Percentiles rank a stretch among this genome's conserved stretches.
Conservation (phyloP, 495 filamentous ascomycete species). For the Glonium stellatum region DNA sequence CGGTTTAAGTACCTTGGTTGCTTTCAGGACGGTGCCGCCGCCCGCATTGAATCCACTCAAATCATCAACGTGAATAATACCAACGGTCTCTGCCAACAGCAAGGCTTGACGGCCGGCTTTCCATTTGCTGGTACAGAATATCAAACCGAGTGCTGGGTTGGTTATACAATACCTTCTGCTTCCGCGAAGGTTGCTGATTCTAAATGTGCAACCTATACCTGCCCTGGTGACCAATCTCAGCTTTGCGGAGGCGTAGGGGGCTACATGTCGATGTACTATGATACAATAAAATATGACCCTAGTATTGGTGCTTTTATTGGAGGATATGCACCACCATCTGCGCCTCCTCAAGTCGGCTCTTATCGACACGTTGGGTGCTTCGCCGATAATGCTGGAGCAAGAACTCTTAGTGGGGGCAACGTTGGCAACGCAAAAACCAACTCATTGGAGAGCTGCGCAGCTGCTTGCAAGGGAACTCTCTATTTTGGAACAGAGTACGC, state of each 20-base stretch:
- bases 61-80: slow-evolving; percentile 2
- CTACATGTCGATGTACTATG: slow-evolving; percentile 39
- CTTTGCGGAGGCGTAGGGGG: slow-evolving; percentile 38
- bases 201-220: slow-evolving; percentile 25
- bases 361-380: slow-evolving; percentile 34
- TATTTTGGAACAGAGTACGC: slow-evolving; percentile 35
- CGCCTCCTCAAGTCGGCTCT: background rate
- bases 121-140: slow-evolving; percentile 46
- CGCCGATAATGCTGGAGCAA: slow-evolving; percentile 26
- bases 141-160: slow-evolving; percentile 45
- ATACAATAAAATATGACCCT: slow-evolving; percentile 30
- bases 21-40: slow-evolving; percentile 14
- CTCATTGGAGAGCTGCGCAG: slow-evolving; percentile 28
- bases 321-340: background rate
- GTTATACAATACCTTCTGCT: slow-evolving; percentile 6
- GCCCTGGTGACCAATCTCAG: slow-evolving; percentile 32
- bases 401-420: slow-evolving; percentile 27
- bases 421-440: slow-evolving; percentile 2
- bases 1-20: slow-evolving; percentile 29
- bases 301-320: background rate
- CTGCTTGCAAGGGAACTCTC: slow-evolving; percentile 25
- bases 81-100: slow-evolving; percentile 7
- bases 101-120: slow-evolving; percentile 25
- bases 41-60: background rate
- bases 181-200: background rate